Base-by-base conservation (phyloP, 164 flowering plant species). In the Kalanchoe fedtschenkoi region DNA sequence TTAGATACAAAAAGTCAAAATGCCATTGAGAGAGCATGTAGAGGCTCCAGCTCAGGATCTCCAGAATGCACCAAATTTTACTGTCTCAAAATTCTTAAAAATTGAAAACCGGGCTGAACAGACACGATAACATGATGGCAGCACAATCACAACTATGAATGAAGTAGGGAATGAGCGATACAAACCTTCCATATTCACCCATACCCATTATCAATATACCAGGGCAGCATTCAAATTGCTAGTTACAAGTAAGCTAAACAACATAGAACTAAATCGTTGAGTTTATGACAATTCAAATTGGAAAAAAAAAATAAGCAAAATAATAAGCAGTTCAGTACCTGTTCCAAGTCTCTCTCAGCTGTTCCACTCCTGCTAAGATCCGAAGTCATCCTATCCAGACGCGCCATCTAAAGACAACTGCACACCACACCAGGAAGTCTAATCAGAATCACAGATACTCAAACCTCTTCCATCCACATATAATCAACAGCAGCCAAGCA, bases 301-400 rank as follows among this genome's bases (percentile, higher is more conserved):
- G 17, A 29, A 56, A 29, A 9, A 17, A 56, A 16, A 21, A 9
- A 16, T 21, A 55, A 56, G 21, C 24, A 34, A 19, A 10, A 6
- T 24, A n/a, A 21, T 34, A 13, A 35, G 1, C 1, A 1, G n/a
- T 29, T 29, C n/a, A 29, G n/a, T 70, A 87, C 97, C 95, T 87
- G 95, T 72, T 89, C 97, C 34, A 76, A 76, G 75, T 89, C 97
- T 59, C 97, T 77, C 67, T 87, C 95, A 1, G 75, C 90, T 1
- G 87, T 71, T 10, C 85, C 89, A 56, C 77, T 71, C 65, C 88
- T 70, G 42, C 71, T 78, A 67, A 76, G 83, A 79, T 89, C 91
- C 65, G 87, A 71, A 63, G 79, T 69, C 91, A 83, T 83, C 67
- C 78, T 84, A 71, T 80, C 90, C 66, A 68, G 78, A 64, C 75